Conservation (phyloP, 371 early-diverging fungal species). For the Chytridium lagenaria region DNA sequence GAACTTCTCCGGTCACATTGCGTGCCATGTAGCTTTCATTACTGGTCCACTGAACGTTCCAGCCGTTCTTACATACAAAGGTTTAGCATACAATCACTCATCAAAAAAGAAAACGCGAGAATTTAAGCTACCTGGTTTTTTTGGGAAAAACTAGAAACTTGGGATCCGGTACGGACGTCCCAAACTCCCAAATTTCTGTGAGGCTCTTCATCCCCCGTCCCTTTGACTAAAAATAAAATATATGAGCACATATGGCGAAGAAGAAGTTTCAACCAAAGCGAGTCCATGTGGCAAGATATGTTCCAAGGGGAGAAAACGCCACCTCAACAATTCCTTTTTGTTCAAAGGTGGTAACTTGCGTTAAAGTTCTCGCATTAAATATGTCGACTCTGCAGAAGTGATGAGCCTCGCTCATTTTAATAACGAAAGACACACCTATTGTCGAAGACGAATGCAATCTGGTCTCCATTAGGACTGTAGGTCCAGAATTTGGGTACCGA, state of each 20-base stretch:
- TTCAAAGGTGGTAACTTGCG: conserved; percentile 68
- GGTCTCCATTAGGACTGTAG: conserved; percentile 84
- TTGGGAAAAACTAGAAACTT: conserved; percentile 78
- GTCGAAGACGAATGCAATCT: conserved; percentile 76
- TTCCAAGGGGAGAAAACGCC: conserved; percentile 89
- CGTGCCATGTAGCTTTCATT: conserved; percentile 88
- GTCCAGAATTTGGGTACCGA: conserved; percentile 70
- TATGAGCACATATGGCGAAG: background rate
- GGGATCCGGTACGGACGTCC: conserved; percentile 73
- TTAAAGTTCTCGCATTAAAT: conserved; percentile 69
- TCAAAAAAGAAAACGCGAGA: no score
- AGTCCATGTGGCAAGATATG: conserved; percentile 87
- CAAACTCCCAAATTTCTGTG: conserved; percentile 81
- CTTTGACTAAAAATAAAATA: conserved; percentile 60
- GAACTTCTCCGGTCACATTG: conserved; percentile 86
- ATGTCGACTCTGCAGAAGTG: conserved; percentile 66
- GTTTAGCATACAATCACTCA: background rate
- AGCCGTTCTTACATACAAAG: conserved; percentile 15
- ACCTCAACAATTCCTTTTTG: conserved; percentile 78
- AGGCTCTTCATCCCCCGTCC: conserved; percentile 66
- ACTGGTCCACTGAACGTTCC: conserved; percentile 93
- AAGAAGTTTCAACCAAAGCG: conserved; percentile 68
- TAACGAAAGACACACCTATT: conserved; percentile 60
- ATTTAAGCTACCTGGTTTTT: conserved; percentile 71
- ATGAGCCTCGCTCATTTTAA: background rate